phyloP scores from a whole-genome alignment of 768 basidiomycete genomes.

The Termitomyces sp. region DNA sequence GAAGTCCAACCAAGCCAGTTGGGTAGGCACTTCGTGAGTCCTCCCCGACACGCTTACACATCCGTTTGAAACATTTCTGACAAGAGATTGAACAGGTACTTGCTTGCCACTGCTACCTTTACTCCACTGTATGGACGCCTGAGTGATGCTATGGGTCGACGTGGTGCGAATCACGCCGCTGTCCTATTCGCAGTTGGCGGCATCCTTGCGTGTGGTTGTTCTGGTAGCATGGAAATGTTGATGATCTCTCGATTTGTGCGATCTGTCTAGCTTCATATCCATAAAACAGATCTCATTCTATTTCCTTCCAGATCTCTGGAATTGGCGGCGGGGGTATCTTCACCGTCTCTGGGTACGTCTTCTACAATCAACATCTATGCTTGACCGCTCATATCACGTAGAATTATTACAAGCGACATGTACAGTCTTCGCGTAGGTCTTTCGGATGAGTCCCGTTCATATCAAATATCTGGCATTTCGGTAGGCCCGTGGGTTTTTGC shows the following conservation, averaged over 20 bases:
- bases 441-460: not conserved
- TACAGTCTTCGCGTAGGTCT: constrained; percentile 59
- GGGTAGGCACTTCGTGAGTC: constrained; percentile 73
- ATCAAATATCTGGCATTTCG: not conserved
- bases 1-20: constrained; percentile 72
- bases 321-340: constrained; percentile 72
- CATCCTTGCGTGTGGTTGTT: constrained; percentile 60
- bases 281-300: not conserved
- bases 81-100: constrained; percentile 39
- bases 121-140: constrained; percentile 77
- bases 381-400: constrained; percentile 17
- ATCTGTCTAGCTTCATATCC: constrained; percentile 1
- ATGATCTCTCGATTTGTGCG: constrained; percentile 72
- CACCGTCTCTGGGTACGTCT: constrained; percentile 55
- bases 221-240: constrained; percentile 61
- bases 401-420: constrained; percentile 77
- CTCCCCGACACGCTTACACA: no score
- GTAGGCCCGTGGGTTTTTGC: constrained; percentile 62
- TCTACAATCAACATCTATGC: not conserved
- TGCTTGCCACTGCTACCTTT: constrained; percentile 75
- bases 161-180: constrained; percentile 60
- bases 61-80: not conserved
- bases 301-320: constrained; percentile 47
- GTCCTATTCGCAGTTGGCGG: constrained; percentile 56
- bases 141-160: constrained; percentile 68